Evolutionary conservation across 441 rosid species (phyloP).

Genomic region (Brassica balearica): DNA sequence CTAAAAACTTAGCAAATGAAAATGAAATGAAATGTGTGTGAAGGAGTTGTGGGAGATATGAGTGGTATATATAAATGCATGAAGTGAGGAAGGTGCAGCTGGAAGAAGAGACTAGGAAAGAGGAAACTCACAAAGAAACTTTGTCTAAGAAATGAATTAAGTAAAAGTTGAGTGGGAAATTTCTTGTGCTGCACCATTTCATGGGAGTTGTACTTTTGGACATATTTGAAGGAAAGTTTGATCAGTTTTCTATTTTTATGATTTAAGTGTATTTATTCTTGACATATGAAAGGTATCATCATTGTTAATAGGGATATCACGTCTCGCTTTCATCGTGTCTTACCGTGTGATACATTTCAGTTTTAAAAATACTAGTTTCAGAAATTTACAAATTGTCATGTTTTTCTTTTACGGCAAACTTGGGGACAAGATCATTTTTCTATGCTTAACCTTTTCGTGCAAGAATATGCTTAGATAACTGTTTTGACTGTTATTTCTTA

Average conservation of each 20-base stretch:
- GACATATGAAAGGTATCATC: too few relatives aligned
- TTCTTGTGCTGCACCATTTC: constrained; percentile 17
- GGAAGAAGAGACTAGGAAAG: constrained; percentile 20
- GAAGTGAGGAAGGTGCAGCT: constrained; percentile 37
- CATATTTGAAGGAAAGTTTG: too few relatives aligned
- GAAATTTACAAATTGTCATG: too few relatives aligned
- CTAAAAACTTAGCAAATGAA: constrained; percentile 21
- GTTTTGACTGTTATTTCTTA: too few relatives aligned
- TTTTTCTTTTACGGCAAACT: too few relatives aligned
- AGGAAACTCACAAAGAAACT: constrained; percentile 33
- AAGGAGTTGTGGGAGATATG: constrained; percentile 14
- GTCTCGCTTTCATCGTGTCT: not conserved
- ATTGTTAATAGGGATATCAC: not conserved
- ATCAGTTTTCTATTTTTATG: not conserved
- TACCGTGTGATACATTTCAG: too few relatives aligned
- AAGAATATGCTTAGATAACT: too few relatives aligned
- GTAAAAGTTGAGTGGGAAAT: constrained; percentile 15
- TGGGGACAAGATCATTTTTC: too few relatives aligned
- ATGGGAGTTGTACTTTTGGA: not conserved
- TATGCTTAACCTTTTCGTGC: too few relatives aligned
- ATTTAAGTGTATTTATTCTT: too few relatives aligned
- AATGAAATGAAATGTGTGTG: constrained; percentile 20
- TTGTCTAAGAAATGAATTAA: not conserved
- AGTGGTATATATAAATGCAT: not conserved
- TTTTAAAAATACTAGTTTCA: too few relatives aligned